These are phyloP conservation scores for Skeletonema grethae DNA, from an alignment of 108 stramenopile species.

Conservation along the genomic window DNA sequence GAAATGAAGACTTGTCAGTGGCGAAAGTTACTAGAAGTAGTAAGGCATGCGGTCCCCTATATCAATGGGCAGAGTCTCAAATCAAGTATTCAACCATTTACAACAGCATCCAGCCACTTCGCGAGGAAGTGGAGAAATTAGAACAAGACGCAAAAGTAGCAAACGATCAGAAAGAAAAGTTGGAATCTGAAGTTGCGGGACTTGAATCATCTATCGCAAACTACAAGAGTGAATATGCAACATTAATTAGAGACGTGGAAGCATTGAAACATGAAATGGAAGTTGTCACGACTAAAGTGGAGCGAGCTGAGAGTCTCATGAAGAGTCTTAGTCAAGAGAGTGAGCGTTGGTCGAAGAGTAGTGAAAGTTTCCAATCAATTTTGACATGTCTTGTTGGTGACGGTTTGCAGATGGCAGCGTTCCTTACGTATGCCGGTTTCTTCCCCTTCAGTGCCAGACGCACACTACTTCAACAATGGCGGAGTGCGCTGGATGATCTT, in stretches of 20 bases:
- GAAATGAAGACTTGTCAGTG: slow-evolving; percentile 67
- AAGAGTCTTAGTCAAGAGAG: slow-evolving; percentile 93
- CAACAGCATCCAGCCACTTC: slow-evolving; percentile 94
- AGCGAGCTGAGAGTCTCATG: slow-evolving; percentile 91
- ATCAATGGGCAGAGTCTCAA: slow-evolving; percentile 95
- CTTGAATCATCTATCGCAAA: slow-evolving; percentile 91
- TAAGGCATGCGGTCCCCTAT: slow-evolving; percentile 98
- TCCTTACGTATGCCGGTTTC: slow-evolving; percentile 93
- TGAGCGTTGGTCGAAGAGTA: slow-evolving; percentile 93
- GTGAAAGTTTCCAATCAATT: slow-evolving; percentile 83
- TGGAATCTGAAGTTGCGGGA: slow-evolving; percentile 81
- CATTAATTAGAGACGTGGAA: slow-evolving; percentile 94
- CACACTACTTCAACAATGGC: slow-evolving; percentile 79
- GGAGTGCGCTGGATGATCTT: slow-evolving; percentile 71
- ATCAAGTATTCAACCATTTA: slow-evolving; percentile 93
- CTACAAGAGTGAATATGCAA: slow-evolving; percentile 97
- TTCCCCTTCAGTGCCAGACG: slow-evolving; percentile 87
- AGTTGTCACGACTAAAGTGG: slow-evolving; percentile 87
- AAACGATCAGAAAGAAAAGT: slow-evolving; percentile 70
- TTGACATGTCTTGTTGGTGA: slow-evolving; percentile 91
- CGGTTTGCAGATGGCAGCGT: slow-evolving; percentile 89
- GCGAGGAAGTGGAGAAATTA: slow-evolving; percentile 93
- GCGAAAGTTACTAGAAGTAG: slow-evolving; percentile 76
- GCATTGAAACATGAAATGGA: slow-evolving; percentile 96
- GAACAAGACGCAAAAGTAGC: slow-evolving; percentile 73